Base-by-base conservation (phyloP, 176 grass and related monocot genomes). In the Oryza nivara region DNA sequence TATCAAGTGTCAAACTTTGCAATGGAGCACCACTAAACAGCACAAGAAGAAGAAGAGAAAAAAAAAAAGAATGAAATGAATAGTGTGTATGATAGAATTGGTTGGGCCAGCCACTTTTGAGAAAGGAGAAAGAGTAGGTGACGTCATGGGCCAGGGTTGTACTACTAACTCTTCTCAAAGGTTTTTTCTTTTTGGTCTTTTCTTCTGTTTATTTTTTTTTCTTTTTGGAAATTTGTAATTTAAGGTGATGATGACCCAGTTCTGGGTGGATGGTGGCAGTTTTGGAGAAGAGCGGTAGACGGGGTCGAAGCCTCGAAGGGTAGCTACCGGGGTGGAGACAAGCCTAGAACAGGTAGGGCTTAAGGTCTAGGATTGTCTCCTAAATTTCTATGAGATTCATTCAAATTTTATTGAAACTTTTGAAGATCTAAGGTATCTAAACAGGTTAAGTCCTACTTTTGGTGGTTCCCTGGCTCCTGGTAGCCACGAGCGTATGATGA, bases 1-100 rank as follows among this genome's bases (percentile, higher is more conserved):
- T 23, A 79, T 49, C 68, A 65, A 60, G 84, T 79, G 76, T 73
- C 83, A 86, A 86, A 36, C 76, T 40, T 19, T 51, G 84, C 41
- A 79, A 72, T 79, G 67, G 75, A 63, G 83, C 52, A 20, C 75
- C 83, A 72, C 67, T 72, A 85, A 72, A 52, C 14, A 36, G 34
- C 3, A 45, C 30, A 32, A 32, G 0, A 0, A 4, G 0, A 0
- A 4, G 32, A 32, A 20, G 2, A 36, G 34, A 10, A 1, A 17
- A 69, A 35, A 23, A 67, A 23, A 4, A 5, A 32, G 30, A 6
- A 40, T 40, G 4, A 68, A 13, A n/a, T 34, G 66, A 35, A 15
- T 41, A 9, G 7, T 22, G 34, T 41, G 35, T 9, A 41, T 41
- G 7, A 9, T 46, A 25, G 41, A 56, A 56, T 61, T 38, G 5